Evolutionary conservation across 2,329 filamentous ascomycete genomes (phyloP), one percentile per base, ranked within the genome.

Genomic region (Alternaria consortialis): DNA sequence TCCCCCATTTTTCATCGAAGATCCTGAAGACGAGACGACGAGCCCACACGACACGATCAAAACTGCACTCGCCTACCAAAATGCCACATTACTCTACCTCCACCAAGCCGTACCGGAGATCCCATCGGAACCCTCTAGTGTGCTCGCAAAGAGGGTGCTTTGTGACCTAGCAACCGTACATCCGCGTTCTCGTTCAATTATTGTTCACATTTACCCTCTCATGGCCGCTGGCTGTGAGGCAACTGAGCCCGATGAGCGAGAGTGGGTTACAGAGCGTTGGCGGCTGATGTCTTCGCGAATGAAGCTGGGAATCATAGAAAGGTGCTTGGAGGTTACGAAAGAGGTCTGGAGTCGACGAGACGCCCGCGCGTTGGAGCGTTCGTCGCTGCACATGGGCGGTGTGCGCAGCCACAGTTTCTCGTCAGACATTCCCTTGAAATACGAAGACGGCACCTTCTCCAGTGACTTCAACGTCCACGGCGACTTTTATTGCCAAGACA

Each of bases 161-260:
- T 82, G 85, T 23, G 84, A 86, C 52, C 78, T 92, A 3, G 88
- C 88, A 3, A 89, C 86, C 0, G 87, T 91, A 0, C 87, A 89
- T 1, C 77, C 86, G 2, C 84, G 81, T 11, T 90, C 87, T 36
- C 84, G 88, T 8, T 84, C 88, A 0, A 85, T 88, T 17, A 89
- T 91, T 46, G 85, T 91, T 2, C 89, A 91, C 39, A 90, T 91
- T 59, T 91, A 88, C 65, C 90, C 90, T 1, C 83, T 92, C 1
- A 82, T 91, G 64, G 87, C 86, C 1, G 90, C 89, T 3, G 88
- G 89, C 2, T 89, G 88, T 65, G 89, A 91, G 75, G 85, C 86
- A 8, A 80, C 83, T 25, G 82, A 82, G 3, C 78, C 81, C 13
- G 87, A 90, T 65, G 87, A 90, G 67, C 80, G 89, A 12, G 79